phyloP scores from a whole-genome alignment of 441 rosid genomes.

The Metrosideros polymorpha region DNA sequence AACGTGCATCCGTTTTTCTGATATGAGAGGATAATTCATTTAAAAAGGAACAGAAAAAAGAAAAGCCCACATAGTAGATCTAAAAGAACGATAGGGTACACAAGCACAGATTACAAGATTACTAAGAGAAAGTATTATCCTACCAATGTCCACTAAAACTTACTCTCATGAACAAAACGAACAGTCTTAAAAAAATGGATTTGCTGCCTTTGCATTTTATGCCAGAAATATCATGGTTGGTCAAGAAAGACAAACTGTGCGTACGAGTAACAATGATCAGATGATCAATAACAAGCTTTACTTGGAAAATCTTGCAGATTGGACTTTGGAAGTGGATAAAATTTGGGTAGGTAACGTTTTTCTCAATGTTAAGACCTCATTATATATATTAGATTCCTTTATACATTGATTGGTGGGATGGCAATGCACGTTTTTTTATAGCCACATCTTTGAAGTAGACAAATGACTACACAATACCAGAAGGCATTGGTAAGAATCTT shows the following conservation, averaged over 20 bases:
- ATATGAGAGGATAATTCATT: background rate
- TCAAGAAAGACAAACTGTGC: background rate
- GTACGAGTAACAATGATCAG: background rate
- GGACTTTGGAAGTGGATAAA: background rate
- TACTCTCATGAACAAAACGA: background rate
- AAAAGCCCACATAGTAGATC: background rate
- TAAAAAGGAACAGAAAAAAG: background rate
- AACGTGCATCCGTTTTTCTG: background rate
- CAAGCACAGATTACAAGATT: background rate
- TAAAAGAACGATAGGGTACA: background rate
- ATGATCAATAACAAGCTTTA: background rate
- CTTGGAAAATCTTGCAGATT: background rate
- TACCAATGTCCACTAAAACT: background rate
- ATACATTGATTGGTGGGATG: background rate
- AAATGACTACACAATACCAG: background rate
- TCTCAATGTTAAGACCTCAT: background rate
- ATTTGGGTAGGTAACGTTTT: background rate
- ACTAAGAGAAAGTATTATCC: background rate
- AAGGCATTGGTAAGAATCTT: background rate
- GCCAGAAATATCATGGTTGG: background rate
- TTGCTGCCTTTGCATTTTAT: background rate
- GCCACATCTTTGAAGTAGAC: background rate
- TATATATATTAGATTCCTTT: background rate
- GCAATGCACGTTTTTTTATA: background rate
- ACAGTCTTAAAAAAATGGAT: background rate